Conservation (phyloP, 2,329 filamentous ascomycete species). For the Chaetomium sp. region DNA sequence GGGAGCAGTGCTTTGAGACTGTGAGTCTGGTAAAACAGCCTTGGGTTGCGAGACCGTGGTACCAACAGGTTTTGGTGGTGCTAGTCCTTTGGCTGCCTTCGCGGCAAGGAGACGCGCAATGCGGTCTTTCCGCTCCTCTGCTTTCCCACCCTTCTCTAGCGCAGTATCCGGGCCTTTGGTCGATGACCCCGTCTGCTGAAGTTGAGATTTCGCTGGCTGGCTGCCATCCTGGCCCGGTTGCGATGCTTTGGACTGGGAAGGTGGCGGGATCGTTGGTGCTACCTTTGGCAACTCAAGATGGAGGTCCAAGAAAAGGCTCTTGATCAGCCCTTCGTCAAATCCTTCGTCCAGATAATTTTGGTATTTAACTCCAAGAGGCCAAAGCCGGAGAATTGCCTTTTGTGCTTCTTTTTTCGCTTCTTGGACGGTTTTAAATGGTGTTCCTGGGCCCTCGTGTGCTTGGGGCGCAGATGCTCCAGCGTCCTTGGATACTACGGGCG, state of each 20-base stretch:
- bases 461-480: not conserved
- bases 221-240: not conserved
- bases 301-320: constrained; percentile 60
- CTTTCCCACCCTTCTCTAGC: constrained; percentile 29
- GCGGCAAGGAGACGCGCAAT: constrained; percentile 71
- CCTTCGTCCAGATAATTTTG: constrained; percentile 68
- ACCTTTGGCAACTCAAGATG: constrained; percentile 44
- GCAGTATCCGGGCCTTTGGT: constrained; percentile 7
- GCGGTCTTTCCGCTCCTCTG: constrained; percentile 65
- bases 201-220: constrained; percentile 2
- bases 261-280: not conserved
- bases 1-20: constrained; percentile 17
- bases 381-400: constrained; percentile 59
- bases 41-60: not conserved
- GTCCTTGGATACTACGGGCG: too few relatives aligned
- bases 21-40: not conserved
- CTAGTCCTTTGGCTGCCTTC: constrained; percentile 51
- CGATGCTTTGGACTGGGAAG: not conserved
- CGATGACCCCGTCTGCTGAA: not conserved
- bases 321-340: constrained; percentile 57
- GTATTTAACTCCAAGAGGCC: constrained; percentile 63
- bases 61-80: constrained; percentile 10
- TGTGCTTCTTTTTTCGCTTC: constrained; percentile 54
- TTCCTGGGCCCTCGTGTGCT: not conserved
- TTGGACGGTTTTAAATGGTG: constrained; percentile 27